These are phyloP conservation scores for Myxozyma neotropica DNA, from an alignment of 805 yeast genomes.

Conservation along the genomic window DNA sequence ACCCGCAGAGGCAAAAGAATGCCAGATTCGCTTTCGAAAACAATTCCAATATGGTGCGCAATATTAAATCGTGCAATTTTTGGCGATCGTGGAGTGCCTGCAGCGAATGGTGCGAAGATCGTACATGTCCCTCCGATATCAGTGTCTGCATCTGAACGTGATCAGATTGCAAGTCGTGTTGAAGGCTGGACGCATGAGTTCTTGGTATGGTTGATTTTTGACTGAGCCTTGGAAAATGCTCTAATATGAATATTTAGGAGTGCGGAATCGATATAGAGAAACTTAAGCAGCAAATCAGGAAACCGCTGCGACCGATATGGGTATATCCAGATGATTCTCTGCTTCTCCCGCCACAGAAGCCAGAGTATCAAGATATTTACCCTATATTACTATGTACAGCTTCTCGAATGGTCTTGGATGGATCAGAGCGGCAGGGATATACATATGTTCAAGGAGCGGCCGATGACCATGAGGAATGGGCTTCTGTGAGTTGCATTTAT, in stretches of 20 bases:
- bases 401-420: conserved; percentile 64
- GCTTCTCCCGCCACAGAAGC: conserved; percentile 43
- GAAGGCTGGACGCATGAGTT: conserved; percentile 54
- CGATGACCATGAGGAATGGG: conserved; percentile 92
- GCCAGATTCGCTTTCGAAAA: conserved; percentile 86
- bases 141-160: conserved; percentile 61
- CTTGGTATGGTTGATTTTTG: conserved; percentile 41
- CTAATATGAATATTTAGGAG: conserved; percentile 9
- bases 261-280: conserved; percentile 45
- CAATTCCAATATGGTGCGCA: conserved; percentile 91
- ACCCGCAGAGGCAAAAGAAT: conserved; percentile 81
- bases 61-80: conserved; percentile 62
- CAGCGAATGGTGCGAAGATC: conserved; percentile 32
- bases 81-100: conserved; percentile 38
- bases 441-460: conserved; percentile 90
- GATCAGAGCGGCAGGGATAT: conserved; percentile 52
- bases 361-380: conserved; percentile 44
- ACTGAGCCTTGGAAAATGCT: no score
- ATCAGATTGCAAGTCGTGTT: conserved; percentile 52
- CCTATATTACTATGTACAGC: conserved; percentile 62
- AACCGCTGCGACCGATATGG: conserved; percentile 71
- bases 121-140: conserved; percentile 51
- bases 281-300: conserved; percentile 45
- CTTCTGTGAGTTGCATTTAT: conserved; percentile 37
- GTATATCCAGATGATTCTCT: conserved; percentile 55